phyloP scores from a whole-genome alignment of 306 rosid species.

The Styphnolobium japonicum region DNA sequence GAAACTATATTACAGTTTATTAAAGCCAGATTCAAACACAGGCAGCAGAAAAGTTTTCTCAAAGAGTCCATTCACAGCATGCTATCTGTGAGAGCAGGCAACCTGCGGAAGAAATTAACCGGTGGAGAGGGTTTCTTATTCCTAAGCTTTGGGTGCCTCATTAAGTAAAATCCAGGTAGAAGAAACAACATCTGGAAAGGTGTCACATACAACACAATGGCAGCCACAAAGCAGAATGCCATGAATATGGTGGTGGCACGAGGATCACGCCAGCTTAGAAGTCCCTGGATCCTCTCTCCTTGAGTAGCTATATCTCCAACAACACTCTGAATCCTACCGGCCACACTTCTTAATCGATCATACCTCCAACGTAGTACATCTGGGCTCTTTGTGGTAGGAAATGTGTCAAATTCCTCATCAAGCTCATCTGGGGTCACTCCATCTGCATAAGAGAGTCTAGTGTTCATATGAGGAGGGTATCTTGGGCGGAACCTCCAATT shows the following conservation, averaged over 20 bases:
- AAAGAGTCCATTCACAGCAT: slow-evolving; percentile 55
- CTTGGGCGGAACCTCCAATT: slow-evolving; percentile 78
- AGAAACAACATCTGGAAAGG: slow-evolving; percentile 66
- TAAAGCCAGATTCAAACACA: slow-evolving; percentile 1
- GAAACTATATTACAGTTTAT: neutral
- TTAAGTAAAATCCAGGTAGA: slow-evolving; percentile 58
- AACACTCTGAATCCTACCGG: slow-evolving; percentile 83
- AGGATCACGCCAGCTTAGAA: slow-evolving; percentile 93
- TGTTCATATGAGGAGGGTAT: slow-evolving; percentile 88
- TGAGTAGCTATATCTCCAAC: slow-evolving; percentile 91
- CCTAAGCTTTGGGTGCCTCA: slow-evolving; percentile 92
- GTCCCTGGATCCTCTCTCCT: slow-evolving; percentile 85
- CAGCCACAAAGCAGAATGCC: slow-evolving; percentile 61
- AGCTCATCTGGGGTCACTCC: slow-evolving; percentile 65
- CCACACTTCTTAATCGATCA: slow-evolving; percentile 80
- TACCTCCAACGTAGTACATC: slow-evolving; percentile 75
- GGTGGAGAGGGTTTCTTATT: slow-evolving; percentile 66
- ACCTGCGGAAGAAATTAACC: slow-evolving; percentile 77
- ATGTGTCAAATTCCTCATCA: slow-evolving; percentile 89
- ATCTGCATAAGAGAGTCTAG: slow-evolving; percentile 73
- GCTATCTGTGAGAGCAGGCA: slow-evolving; percentile 81
- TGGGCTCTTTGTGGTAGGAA: slow-evolving; percentile 55
- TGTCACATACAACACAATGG: slow-evolving; percentile 65
- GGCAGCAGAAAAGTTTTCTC: neutral
- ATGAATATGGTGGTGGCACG: slow-evolving; percentile 75